Evolutionary conservation across 2,329 filamentous ascomycete genomes (phyloP).

Genomic region (Penicillium sp.): DNA sequence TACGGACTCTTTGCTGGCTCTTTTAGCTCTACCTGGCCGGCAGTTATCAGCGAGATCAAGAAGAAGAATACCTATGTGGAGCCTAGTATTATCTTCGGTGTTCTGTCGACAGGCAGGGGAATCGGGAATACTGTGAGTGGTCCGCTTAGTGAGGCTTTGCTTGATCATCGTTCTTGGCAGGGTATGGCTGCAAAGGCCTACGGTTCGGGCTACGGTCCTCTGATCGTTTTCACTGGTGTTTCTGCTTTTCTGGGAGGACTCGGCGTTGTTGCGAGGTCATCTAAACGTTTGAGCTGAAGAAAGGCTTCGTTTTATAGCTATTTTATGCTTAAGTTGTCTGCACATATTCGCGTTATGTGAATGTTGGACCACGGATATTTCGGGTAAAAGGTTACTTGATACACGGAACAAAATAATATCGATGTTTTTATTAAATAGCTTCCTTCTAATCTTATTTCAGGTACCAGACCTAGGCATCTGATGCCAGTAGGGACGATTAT

Average conservation of each 20-base stretch:
- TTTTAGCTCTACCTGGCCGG: constrained; percentile 44
- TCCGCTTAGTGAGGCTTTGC: constrained; percentile 46
- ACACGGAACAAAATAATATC: no score
- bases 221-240: constrained; percentile 30
- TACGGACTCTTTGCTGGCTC: constrained; percentile 48
- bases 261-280: constrained; percentile 11
- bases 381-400: no score
- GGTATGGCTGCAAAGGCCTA: constrained; percentile 22
- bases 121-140: constrained; percentile 50
- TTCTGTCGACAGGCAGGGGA: constrained; percentile 49
- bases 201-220: constrained; percentile 26
- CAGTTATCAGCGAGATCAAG: constrained; percentile 43
- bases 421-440: no score
- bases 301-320: not conserved
- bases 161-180: constrained; percentile 20
- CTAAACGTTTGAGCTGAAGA: constrained; percentile 5
- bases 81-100: constrained; percentile 48
- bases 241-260: constrained; percentile 18
- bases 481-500: no score
- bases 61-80: constrained; percentile 38
- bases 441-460: no score
- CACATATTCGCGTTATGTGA: no score
- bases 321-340: no score
- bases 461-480: no score
- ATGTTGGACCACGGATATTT: no score